Evolutionary conservation across 768 basidiomycete genomes (phyloP), one percentile per base, ranked within the genome.

Genomic region (Mycena crocata): DNA sequence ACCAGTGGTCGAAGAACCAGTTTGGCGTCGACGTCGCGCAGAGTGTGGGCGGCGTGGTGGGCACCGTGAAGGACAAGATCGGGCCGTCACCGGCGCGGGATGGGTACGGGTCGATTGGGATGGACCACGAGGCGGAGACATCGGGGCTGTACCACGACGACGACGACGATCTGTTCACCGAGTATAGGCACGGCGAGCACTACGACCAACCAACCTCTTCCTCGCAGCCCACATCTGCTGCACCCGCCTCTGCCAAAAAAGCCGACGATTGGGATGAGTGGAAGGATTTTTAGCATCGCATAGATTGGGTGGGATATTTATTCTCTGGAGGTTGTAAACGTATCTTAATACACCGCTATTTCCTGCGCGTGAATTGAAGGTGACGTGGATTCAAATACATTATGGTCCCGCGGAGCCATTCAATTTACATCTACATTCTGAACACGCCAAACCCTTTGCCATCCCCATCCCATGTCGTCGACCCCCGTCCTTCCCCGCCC

Each of bases 1-100:
- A 94, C 71, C 83, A 90, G 70, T 93, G 93, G 93, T 87, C 90
- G 26, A 93, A 89, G 80, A 77, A 78, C 49, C 90, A 89, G 76
- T 84, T 90, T 56, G 96, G 96, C 13, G 90, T 96, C 5, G 96
- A 98, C 76, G 91, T 97, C 10, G 94, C 87, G 56, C 91, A 87
- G 71, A 89, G 87, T 48, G 86, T 96, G 46, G 90, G 89, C 15
- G 89, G 88, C 40, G 85, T 92, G 12, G 89, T 93, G 34, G 87
- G 85, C 39, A 84, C 81, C 0, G 91, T 92, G 59, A 87, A 82
- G 75, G 90, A 90, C 39, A 82, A 74, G 5, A 77, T 92, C 28
- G 81, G 82, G 1, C 82, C 87, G 21, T 86, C 87, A 5, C 92
- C 91, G 39, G 73, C 83, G 51, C 77, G 87, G 71, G 71, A 82